A percentile compares a stretch with the other conserved stretches of the same genome.
phyloP scores from a whole-genome alignment of 176 grass and related monocot genomes.

The Bolboschoenus planiculmis region DNA sequence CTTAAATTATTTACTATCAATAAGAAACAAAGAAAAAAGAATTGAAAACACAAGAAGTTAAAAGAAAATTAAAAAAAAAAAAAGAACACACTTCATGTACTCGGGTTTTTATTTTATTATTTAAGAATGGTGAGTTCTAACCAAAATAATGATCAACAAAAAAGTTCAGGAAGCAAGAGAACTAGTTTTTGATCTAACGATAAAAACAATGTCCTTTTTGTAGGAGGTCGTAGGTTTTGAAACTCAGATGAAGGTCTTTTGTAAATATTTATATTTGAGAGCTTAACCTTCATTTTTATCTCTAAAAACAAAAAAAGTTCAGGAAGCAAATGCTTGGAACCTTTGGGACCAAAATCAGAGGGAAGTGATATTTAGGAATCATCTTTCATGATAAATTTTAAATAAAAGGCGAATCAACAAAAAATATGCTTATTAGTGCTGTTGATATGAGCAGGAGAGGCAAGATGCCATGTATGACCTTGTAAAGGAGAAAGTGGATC shows the following conservation, averaged over 20 bases:
- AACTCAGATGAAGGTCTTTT: too few relatives aligned
- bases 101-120: neutral
- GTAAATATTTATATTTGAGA: too few relatives aligned
- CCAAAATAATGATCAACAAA: neutral
- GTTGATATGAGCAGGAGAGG: slow-evolving; percentile 60
- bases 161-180: neutral
- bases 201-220: too few relatives aligned
- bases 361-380: neutral
- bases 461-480: slow-evolving; percentile 93
- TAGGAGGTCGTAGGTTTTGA: neutral
- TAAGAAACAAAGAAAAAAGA: neutral
- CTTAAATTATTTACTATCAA: neutral
- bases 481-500: slow-evolving; percentile 93
- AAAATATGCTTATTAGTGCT: neutral
- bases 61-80: neutral
- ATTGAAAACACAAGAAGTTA: too few relatives aligned
- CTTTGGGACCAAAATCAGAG: neutral
- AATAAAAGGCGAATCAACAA: neutral
- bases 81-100: neutral
- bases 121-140: neutral
- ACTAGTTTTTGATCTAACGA: too few relatives aligned
- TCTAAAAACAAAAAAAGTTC: too few relatives aligned
- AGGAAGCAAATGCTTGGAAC: too few relatives aligned
- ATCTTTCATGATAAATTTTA: neutral
- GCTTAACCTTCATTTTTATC: too few relatives aligned